Evolutionary conservation across 441 rosid species (phyloP).

Genomic region (Manihot esculenta): DNA sequence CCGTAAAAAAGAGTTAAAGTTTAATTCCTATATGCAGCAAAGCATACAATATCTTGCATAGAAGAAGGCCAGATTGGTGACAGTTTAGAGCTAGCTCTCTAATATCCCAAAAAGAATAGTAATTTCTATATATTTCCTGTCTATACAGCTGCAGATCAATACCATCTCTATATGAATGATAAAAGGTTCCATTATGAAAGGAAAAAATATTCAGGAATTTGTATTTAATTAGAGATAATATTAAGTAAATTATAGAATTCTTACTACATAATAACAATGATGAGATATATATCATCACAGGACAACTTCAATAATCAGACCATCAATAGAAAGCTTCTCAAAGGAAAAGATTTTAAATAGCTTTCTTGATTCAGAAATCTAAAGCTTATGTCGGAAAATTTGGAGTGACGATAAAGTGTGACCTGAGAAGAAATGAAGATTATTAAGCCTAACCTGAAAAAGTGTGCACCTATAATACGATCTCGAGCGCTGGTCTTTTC

Average conservation of each 20-base stretch:
- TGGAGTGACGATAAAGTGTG: neutral
- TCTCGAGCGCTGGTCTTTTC: constrained; percentile 71
- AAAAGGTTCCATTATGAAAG: neutral
- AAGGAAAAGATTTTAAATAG: neutral
- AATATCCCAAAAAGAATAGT: neutral
- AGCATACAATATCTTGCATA: too few species aligned
- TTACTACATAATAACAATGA: neutral
- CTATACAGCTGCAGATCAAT: neutral
- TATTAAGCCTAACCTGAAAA: constrained; percentile 70
- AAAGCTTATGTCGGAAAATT: neutral
- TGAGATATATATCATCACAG: neutral
- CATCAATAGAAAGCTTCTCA: neutral
- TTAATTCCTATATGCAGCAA: neutral
- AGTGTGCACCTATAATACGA: constrained; percentile 91
- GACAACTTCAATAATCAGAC: neutral
- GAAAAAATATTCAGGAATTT: neutral
- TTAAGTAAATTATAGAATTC: neutral
- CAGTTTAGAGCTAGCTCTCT: too few species aligned
- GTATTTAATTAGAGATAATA: neutral
- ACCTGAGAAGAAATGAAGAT: neutral
- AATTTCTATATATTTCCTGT: neutral
- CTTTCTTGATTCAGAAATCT: neutral
- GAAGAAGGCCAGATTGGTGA: too few species aligned
- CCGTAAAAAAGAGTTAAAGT: neutral
- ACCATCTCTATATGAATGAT: neutral